Conservation (phyloP, 306 rosid genomes). For the Dryas alaskensis region DNA sequence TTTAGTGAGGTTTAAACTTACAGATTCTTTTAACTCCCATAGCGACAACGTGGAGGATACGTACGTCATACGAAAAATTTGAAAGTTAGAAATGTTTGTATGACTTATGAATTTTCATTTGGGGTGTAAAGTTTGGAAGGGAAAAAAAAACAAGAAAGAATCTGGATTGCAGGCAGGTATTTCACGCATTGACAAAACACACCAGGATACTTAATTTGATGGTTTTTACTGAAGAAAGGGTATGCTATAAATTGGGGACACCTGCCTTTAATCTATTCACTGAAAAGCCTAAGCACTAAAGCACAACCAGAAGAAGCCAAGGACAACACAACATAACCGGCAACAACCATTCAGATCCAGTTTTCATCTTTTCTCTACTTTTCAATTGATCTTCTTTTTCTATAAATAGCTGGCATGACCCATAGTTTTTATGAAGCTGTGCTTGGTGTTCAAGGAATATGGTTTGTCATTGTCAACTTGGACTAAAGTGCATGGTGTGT, state of each 20-base stretch:
- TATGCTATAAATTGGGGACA: neutral
- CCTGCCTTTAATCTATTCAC: neutral
- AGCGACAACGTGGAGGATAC: too few relatives aligned
- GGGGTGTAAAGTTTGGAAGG: too few relatives aligned
- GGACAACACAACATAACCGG: neutral
- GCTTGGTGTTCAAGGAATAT: constrained; percentile 21
- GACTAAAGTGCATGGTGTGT: neutral
- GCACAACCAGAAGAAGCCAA: constrained; percentile 8
- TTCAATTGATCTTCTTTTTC: neutral
- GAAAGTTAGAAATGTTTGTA: too few relatives aligned
- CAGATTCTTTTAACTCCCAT: too few relatives aligned
- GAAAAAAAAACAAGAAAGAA: neutral
- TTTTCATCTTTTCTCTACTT: neutral
- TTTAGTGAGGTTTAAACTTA: too few relatives aligned
- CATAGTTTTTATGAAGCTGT: neutral
- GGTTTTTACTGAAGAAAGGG: neutral
- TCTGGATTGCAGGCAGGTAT: neutral
- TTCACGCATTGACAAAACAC: constrained; percentile 6
- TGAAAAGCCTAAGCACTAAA: neutral
- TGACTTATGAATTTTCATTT: too few relatives aligned
- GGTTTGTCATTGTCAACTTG: constrained; percentile 23
- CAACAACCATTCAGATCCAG: constrained; percentile 11
- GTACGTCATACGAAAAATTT: too few relatives aligned
- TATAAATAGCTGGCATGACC: constrained; percentile 9
- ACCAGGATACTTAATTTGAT: neutral